These are phyloP conservation scores for Ophiosphaerella narmari DNA, from an alignment of 2,329 filamentous ascomycete genomes.

Conservation along the genomic window DNA sequence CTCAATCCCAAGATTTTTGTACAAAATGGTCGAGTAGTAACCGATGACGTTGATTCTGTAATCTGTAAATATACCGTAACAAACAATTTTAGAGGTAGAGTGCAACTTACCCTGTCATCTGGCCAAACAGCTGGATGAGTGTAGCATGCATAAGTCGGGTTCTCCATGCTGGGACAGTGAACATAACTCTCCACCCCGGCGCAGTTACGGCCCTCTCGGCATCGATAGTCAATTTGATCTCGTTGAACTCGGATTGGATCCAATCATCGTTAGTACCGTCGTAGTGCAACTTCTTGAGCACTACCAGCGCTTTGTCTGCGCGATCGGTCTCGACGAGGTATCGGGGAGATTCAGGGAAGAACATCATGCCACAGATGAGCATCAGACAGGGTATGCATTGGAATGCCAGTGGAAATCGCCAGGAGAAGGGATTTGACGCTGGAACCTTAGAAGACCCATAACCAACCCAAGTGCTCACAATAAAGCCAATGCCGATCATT, in stretches of 20 bases:
- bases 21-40: conserved; percentile 66
- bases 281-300: conserved; percentile 57
- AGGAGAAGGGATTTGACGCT: conserved; percentile 44
- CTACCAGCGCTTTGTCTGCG: conserved; percentile 57
- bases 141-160: conserved; percentile 66
- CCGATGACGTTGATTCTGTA: conserved; percentile 60
- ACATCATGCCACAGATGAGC: conserved; percentile 50
- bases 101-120: conserved; percentile 59
- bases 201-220: conserved; percentile 61
- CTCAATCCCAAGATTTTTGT: conserved; percentile 61
- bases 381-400: conserved; percentile 53
- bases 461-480: conserved; percentile 59
- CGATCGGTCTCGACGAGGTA: conserved; percentile 54
- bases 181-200: conserved; percentile 61
- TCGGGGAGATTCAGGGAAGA: conserved; percentile 47
- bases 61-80: conserved; percentile 7
- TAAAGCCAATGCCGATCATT: conserved; percentile 63
- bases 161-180: conserved; percentile 63
- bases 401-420: conserved; percentile 53
- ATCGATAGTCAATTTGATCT: conserved; percentile 66
- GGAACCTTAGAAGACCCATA: conserved; percentile 49
- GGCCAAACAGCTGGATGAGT: conserved; percentile 67
- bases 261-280: conserved; percentile 61
- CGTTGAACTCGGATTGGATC: conserved; percentile 62
- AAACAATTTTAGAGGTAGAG: neutral